Percentiles rank a stretch among this genome's conserved stretches.
Conservation (phyloP, 208 protist species). For the Trypanosoma rangeli region DNA sequence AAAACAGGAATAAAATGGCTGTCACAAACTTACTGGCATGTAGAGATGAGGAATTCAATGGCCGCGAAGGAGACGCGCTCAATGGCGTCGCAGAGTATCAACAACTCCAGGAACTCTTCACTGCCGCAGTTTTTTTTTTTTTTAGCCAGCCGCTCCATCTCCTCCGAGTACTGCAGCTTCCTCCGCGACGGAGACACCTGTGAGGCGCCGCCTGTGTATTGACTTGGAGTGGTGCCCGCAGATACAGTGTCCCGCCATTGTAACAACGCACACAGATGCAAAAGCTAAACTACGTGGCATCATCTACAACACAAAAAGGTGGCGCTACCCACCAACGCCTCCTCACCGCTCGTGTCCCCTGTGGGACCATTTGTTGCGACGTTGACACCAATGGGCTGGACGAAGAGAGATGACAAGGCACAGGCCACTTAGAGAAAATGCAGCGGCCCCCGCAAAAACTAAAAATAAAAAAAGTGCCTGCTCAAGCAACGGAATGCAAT, state of each 20-base stretch:
- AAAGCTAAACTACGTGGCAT: conserved; percentile 36
- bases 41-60: conserved; percentile 34
- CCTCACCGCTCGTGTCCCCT: background rate
- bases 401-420: conserved; percentile 36
- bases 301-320: conserved; percentile 44
- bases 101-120: conserved; percentile 24
- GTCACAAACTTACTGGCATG: conserved; percentile 3
- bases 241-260: conserved; percentile 35
- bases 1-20: background rate
- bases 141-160: conserved; percentile 3
- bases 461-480: conserved; percentile 21
- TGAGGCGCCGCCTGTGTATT: conserved; percentile 24
- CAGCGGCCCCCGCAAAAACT: conserved; percentile 37
- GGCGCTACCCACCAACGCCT: conserved; percentile 26
- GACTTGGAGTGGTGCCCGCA: conserved; percentile 41
- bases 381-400: conserved; percentile 38
- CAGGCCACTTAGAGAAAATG: conserved; percentile 46
- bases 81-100: conserved; percentile 28
- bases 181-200: conserved; percentile 21
- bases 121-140: conserved; percentile 2
- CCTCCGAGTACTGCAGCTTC: conserved; percentile 36
- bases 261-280: conserved; percentile 49
- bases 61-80: conserved; percentile 17
- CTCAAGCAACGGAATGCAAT: conserved; percentile 53
- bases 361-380: conserved; percentile 11